phyloP scores from a whole-genome alignment of 2,329 filamentous ascomycete genomes.

The Aspergillus sp. region DNA sequence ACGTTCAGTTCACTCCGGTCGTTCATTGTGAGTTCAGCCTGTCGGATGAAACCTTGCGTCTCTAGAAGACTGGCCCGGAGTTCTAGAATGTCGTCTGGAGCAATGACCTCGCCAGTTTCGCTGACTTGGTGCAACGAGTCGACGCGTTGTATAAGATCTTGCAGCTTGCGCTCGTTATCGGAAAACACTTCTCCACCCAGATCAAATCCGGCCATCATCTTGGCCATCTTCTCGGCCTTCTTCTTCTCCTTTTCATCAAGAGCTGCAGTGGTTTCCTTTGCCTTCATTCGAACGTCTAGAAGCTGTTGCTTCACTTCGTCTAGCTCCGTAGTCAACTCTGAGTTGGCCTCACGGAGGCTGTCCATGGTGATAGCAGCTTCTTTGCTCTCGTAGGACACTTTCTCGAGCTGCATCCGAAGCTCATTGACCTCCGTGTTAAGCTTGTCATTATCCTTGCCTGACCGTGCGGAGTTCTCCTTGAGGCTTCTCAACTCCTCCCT shows the following conservation, averaged over 20 bases:
- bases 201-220: conserved; percentile 99
- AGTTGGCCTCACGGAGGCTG: conserved; percentile 90
- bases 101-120: conserved; percentile 73
- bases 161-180: conserved; percentile 83
- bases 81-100: conserved; percentile 75
- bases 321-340: conserved; percentile 85
- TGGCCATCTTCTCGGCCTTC: conserved; percentile 98
- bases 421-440: conserved; percentile 85
- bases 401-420: conserved; percentile 94
- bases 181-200: conserved; percentile 90
- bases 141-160: conserved; percentile 78
- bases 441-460: conserved; percentile 86
- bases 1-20: conserved; percentile 64
- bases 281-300: conserved; percentile 92
- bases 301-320: conserved; percentile 97
- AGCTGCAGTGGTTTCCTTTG: conserved; percentile 86
- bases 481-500: conserved; percentile 83
- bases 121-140: conserved; percentile 77
- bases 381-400: conserved; percentile 92
- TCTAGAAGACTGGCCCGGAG: conserved; percentile 79
- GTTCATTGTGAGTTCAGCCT: conserved; percentile 84
- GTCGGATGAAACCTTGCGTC: conserved; percentile 87
- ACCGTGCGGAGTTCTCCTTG: conserved; percentile 80
- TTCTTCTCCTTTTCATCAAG: conserved; percentile 97
- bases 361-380: conserved; percentile 98